phyloP scores from a whole-genome alignment of 352 stramenopile species.

The Globisporangium takayamanum region DNA sequence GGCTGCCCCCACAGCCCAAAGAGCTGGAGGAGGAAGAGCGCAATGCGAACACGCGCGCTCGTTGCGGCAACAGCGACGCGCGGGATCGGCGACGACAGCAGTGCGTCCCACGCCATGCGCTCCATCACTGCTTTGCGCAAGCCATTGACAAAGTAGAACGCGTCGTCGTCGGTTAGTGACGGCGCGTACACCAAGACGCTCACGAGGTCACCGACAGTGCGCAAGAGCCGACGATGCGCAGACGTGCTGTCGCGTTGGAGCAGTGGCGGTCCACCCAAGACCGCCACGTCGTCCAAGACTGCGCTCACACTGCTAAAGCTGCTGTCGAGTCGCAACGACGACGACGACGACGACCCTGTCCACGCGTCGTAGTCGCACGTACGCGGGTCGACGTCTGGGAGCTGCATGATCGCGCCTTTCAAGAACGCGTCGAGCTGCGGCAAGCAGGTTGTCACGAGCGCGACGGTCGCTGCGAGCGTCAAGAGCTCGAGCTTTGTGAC shows the following conservation, averaged over 20 bases:
- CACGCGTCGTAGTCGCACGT: slow-evolving; percentile 9
- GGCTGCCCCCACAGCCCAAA: slow-evolving; percentile 58
- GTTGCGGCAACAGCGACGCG: slow-evolving; percentile 9
- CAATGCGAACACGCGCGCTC: slow-evolving; percentile 26
- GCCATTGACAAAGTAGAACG: slow-evolving; percentile 85
- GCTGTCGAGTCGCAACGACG: neutral
- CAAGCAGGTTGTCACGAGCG: slow-evolving; percentile 63
- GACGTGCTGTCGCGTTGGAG: neutral
- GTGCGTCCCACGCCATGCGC: slow-evolving; percentile 26
- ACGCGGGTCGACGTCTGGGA: slow-evolving; percentile 56
- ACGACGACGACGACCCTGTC: neutral
- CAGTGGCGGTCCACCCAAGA: neutral
- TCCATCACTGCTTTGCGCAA: slow-evolving; percentile 65
- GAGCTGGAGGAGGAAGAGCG: slow-evolving; percentile 42
- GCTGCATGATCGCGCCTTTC: slow-evolving; percentile 68
- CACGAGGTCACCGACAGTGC: slow-evolving; percentile 42
- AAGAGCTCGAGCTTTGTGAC: slow-evolving; percentile 62
- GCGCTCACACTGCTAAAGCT: neutral
- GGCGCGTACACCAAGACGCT: slow-evolving; percentile 69
- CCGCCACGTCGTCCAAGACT: too few species aligned
- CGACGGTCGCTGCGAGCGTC: slow-evolving; percentile 54
- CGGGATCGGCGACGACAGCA: slow-evolving; percentile 1
- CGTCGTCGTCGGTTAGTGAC: slow-evolving; percentile 67
- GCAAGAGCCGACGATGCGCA: slow-evolving; percentile 12
- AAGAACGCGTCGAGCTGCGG: slow-evolving; percentile 85